Evolutionary conservation across 169 alveolate genomes (phyloP).

Genomic region (Toxoplasma gondii): DNA sequence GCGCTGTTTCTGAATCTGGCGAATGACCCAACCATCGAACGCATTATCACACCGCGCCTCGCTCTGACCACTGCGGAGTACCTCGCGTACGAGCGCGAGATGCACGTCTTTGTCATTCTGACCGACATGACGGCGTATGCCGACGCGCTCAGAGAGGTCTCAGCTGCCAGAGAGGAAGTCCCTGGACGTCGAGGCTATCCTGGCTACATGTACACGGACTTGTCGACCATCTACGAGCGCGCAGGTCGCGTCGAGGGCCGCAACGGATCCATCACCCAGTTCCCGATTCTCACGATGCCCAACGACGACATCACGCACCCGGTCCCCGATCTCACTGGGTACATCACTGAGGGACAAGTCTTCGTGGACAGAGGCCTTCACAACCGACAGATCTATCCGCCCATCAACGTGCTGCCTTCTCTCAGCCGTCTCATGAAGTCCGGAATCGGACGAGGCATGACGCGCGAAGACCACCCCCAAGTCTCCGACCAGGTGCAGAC

Average conservation of each 20-base stretch:
- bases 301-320: conserved; percentile 98
- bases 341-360: conserved; percentile 97
- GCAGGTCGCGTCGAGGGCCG: conserved; percentile 99
- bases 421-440: conserved; percentile 99
- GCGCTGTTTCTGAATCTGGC: conserved; percentile 99
- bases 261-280: conserved; percentile 97
- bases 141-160: conserved; percentile 99
- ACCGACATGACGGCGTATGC: conserved; percentile 99
- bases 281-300: conserved; percentile 99
- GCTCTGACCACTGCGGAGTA: conserved; percentile 99
- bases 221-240: conserved; percentile 98
- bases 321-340: conserved; percentile 91
- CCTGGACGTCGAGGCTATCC: conserved; percentile 99
- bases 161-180: conserved; percentile 99
- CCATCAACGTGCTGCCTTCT: conserved; percentile 94
- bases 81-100: conserved; percentile 97
- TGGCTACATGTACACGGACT: conserved; percentile 99
- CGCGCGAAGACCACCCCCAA: conserved; percentile 99
- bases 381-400: conserved; percentile 96
- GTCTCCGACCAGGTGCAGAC: conserved; percentile 93
- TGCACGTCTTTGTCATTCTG: conserved; percentile 98
- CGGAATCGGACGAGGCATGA: conserved; percentile 99
- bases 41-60: conserved; percentile 97
- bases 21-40: conserved; percentile 99
- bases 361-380: conserved; percentile 98